Evolutionary conservation across 352 stramenopile genomes (phyloP).

Genomic region (Pythium coloratum): DNA sequence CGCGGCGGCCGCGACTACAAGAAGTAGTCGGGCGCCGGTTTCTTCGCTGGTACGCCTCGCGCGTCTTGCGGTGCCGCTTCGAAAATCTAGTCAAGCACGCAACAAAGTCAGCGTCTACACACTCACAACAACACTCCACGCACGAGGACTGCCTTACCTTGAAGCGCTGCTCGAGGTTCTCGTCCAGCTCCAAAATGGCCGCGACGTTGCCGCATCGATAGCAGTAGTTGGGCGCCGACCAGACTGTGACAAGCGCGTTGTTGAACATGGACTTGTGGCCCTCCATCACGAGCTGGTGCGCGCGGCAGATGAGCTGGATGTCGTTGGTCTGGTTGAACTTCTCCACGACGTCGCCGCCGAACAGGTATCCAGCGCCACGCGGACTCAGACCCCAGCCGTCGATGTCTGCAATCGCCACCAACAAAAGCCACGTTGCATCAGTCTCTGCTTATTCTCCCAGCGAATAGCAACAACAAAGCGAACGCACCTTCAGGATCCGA

Average conservation of each 20-base stretch:
- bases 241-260: constrained; percentile 98
- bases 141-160: constrained; percentile 43
- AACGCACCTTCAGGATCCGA: constrained; percentile 86
- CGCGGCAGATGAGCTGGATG: constrained; percentile 96
- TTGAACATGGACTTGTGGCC: constrained; percentile 96
- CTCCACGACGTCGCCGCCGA: constrained; percentile 97
- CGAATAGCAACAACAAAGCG: background rate
- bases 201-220: constrained; percentile 99
- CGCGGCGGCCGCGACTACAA: constrained; percentile 65
- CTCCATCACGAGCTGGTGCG: constrained; percentile 97
- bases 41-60: constrained; percentile 96
- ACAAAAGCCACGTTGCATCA: constrained; percentile 60
- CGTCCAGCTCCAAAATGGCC: constrained; percentile 98
- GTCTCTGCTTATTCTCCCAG: background rate
- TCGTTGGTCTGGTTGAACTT: constrained; percentile 99
- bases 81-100: constrained; percentile 89
- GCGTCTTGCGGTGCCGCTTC: constrained; percentile 97
- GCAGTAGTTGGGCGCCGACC: constrained; percentile 99
- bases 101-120: background rate
- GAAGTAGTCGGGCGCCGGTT: constrained; percentile 99
- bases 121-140: constrained; percentile 1
- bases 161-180: constrained; percentile 92
- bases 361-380: constrained; percentile 97
- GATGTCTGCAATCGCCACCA: constrained; percentile 89
- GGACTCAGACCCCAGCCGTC: constrained; percentile 98